Evolutionary conservation across 164 flowering plant genomes (phyloP).

Genomic region (Warburgia ugandensis): DNA sequence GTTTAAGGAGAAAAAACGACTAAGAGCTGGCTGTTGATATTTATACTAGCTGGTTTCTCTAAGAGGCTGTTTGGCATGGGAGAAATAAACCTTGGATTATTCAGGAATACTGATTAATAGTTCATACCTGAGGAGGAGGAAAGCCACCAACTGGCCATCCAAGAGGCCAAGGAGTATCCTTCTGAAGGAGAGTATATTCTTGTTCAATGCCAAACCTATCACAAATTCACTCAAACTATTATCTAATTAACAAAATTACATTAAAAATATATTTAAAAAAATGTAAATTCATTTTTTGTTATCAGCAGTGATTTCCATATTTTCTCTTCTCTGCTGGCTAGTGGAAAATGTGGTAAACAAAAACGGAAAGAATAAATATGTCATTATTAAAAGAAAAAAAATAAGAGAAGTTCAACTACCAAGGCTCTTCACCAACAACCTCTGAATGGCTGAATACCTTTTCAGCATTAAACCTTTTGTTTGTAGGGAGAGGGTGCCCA

Average conservation of each 20-base stretch:
- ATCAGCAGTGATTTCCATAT: no score
- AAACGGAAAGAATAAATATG: background rate
- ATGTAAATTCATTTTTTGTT: no score
- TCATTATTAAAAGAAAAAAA: background rate
- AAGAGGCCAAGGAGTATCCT: slow-evolving; percentile 29
- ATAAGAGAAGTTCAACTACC: no score
- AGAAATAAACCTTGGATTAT: no score
- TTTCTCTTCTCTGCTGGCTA: no score
- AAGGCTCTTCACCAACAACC: slow-evolving; percentile 42
- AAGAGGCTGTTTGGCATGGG: no score
- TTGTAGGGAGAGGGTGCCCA: slow-evolving; percentile 55
- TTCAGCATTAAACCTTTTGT: slow-evolving; percentile 45
- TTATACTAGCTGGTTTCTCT: no score
- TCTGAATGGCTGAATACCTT: slow-evolving; percentile 49
- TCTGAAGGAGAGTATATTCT: slow-evolving; percentile 28
- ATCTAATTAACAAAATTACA: no score
- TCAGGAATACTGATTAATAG: background rate
- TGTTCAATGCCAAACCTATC: slow-evolving; percentile 34
- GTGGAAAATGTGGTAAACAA: no score
- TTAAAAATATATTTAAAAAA: no score
- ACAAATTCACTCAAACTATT: background rate
- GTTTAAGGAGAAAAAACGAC: no score
- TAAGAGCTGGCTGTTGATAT: no score
- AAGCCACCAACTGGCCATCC: slow-evolving; percentile 34
- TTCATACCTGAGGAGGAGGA: slow-evolving; percentile 30